Evolutionary conservation across 225 moss, liverwort and hornwort genomes (phyloP).

Genomic region (Antitrichia curtipendula): DNA sequence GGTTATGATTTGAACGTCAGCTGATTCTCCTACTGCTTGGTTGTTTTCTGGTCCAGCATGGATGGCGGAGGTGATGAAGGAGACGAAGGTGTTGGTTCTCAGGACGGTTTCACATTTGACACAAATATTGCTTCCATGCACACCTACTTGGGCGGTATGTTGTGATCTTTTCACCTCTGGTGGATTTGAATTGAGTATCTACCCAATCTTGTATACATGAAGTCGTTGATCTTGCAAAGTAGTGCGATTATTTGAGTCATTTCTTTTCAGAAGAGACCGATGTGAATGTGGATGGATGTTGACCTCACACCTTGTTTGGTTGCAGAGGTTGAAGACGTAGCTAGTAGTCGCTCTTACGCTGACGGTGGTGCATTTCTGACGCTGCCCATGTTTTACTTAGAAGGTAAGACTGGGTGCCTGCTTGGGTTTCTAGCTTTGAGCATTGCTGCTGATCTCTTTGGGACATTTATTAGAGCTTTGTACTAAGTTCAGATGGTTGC

Average conservation of each 20-base stretch:
- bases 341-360: constrained; percentile 34
- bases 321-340: constrained; percentile 78
- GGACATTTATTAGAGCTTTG: background rate
- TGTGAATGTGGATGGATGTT: background rate
- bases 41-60: constrained; percentile 8
- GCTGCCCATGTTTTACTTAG: constrained; percentile 87
- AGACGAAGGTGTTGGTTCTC: constrained; percentile 19
- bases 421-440: background rate
- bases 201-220: background rate
- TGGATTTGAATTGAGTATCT: background rate
- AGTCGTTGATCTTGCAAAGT: background rate
- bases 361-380: constrained; percentile 62
- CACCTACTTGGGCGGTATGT: constrained; percentile 35
- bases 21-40: background rate
- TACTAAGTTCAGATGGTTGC: background rate
- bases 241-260: background rate
- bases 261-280: background rate
- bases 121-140: constrained; percentile 47
- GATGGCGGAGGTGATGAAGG: constrained; percentile 15
- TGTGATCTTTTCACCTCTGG: background rate
- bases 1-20: background rate
- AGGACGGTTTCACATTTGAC: constrained; percentile 33
- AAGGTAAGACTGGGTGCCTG: constrained; percentile 28
- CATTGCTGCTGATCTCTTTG: background rate
- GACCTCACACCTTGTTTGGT: background rate